Percentiles rank a stretch among this genome's conserved stretches.
These are phyloP conservation scores for Asterella californica DNA, from an alignment of 225 moss, liverwort and hornwort genomes.

Conservation along the genomic window DNA sequence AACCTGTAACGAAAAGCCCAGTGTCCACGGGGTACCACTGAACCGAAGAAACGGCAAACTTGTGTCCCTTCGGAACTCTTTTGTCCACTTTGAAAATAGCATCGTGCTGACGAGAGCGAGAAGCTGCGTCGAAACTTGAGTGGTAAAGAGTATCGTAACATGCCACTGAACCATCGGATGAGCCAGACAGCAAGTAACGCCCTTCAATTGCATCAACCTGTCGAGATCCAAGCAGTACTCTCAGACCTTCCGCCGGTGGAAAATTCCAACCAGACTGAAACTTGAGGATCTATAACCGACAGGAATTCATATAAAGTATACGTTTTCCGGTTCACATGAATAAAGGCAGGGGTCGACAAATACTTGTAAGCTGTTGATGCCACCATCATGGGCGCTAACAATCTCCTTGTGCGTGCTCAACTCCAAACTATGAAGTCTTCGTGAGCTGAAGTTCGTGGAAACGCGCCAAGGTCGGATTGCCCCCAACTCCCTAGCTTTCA, in stretches of 20 bases:
- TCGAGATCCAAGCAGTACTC: neutral
- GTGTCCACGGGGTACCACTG: constrained; percentile 99
- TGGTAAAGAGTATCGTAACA: constrained; percentile 73
- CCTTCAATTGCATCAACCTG: constrained; percentile 85
- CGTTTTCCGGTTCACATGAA: neutral
- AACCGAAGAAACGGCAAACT: constrained; percentile 79
- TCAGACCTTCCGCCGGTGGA: neutral
- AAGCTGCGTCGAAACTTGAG: constrained; percentile 49
- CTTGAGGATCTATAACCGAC: neutral
- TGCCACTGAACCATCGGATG: constrained; percentile 80
- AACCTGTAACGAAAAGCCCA: constrained; percentile 87
- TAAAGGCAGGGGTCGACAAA: neutral
- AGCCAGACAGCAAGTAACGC: constrained; percentile 81
- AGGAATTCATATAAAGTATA: neutral
- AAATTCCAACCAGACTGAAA: neutral
- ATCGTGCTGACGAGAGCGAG: constrained; percentile 60
- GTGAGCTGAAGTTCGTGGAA: constrained; percentile 49
- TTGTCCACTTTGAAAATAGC: constrained; percentile 77
- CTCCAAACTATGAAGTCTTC: constrained; percentile 56
- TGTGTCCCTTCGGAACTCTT: constrained; percentile 56
- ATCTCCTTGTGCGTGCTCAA: constrained; percentile 71
- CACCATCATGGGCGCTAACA: constrained; percentile 67
- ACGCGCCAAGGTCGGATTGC: constrained; percentile 56
- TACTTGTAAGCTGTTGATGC: constrained; percentile 90
- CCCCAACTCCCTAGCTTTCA: constrained; percentile 73